Evolutionary conservation across 306 rosid genomes (phyloP).

Genomic region (Hippophae gyantsensis): DNA sequence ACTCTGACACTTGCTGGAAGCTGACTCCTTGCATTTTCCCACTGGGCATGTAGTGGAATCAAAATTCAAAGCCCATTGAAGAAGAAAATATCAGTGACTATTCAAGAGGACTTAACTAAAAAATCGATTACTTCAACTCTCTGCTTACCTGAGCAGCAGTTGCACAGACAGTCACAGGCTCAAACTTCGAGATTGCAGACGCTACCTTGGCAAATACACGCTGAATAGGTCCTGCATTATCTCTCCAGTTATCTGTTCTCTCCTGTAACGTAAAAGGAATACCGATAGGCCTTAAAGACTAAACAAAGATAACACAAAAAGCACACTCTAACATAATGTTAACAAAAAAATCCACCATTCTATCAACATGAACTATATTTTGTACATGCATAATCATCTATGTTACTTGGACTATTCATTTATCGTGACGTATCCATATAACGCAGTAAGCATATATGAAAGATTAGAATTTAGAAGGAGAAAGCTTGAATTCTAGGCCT

Average conservation of each 20-base stretch:
- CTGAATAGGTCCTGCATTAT: constrained; percentile 53
- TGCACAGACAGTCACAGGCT: constrained; percentile 70
- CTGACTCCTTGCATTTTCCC: constrained; percentile 66
- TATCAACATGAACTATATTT: no score
- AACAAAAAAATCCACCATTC: not conserved
- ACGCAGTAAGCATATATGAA: no score
- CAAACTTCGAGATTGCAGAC: constrained; percentile 68
- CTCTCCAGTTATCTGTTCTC: constrained; percentile 88
- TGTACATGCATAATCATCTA: no score
- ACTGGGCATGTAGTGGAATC: constrained; percentile 27
- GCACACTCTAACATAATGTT: not conserved
- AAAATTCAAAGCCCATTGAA: constrained; percentile 3
- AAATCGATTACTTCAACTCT: not conserved
- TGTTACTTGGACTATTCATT: no score
- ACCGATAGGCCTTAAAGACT: constrained; percentile 1
- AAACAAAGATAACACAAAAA: not conserved
- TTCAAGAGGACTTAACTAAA: not conserved
- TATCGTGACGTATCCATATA: no score
- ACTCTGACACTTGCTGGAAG: constrained; percentile 62
- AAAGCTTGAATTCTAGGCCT: no score
- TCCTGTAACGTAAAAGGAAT: constrained; percentile 44
- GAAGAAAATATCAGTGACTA: constrained; percentile 3
- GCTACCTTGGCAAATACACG: constrained; percentile 50
- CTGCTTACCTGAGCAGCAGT: constrained; percentile 50
- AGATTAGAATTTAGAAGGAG: no score